Percentiles rank a stretch among this genome's conserved stretches.
Evolutionary conservation across 345 rosid genomes (phyloP).

Genomic region (Heritiera littoralis): DNA sequence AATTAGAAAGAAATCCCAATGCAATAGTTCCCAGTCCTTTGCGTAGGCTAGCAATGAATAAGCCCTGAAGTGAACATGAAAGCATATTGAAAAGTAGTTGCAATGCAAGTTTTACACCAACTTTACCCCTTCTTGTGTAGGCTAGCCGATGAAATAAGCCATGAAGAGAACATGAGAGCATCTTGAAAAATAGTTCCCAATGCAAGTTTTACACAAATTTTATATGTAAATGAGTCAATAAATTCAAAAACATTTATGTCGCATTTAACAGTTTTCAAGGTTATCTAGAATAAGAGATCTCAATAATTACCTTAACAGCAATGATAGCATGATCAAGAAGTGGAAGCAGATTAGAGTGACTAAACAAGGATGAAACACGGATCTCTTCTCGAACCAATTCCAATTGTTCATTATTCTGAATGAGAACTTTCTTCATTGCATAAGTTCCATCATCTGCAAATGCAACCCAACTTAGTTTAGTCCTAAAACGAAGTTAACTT

Average conservation of each 20-base stretch:
- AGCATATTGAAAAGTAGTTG: no score
- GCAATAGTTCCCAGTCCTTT: no score
- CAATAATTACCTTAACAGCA: conserved; percentile 64
- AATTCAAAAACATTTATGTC: background rate
- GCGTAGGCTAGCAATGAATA: no score
- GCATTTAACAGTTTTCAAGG: background rate
- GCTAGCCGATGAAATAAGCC: conserved; percentile 41
- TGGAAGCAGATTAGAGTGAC: conserved; percentile 84
- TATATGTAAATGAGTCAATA: background rate
- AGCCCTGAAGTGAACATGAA: no score
- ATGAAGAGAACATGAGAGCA: background rate
- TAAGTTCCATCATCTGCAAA: conserved; percentile 79
- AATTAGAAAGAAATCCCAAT: background rate
- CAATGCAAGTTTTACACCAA: no score
- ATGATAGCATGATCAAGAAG: conserved; percentile 94
- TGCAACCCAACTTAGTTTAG: conserved; percentile 3
- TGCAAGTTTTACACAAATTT: background rate
- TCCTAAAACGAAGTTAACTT: background rate
- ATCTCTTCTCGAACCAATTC: conserved; percentile 91
- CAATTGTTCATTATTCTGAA: conserved; percentile 79
- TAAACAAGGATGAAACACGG: conserved; percentile 79
- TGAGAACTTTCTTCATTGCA: conserved; percentile 95
- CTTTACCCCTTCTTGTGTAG: conserved; percentile 55
- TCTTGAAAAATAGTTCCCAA: background rate
- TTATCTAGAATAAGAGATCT: background rate